A percentile compares a stretch with the other conserved stretches of the same genome.
Conservation (phyloP, 306 rosid genomes). For the Boehmeria nivea region DNA sequence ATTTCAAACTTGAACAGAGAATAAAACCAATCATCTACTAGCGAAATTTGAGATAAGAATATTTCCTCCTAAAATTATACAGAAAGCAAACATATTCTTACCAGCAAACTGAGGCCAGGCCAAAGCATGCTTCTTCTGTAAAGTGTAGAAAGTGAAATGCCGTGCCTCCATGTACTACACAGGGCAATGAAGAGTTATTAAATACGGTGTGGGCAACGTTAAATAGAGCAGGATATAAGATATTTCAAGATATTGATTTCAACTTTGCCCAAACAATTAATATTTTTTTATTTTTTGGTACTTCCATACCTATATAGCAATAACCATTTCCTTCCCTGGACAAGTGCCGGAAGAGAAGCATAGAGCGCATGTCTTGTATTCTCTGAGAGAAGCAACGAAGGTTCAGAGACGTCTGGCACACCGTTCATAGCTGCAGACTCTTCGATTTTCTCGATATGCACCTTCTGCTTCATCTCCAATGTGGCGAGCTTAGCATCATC, state of each 20-base stretch:
- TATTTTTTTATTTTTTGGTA: too few relatives aligned
- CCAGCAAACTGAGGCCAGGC: slow-evolving; percentile 92
- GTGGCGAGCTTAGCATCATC: slow-evolving; percentile 30
- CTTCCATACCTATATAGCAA: slow-evolving; percentile 63
- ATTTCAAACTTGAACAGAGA: background rate
- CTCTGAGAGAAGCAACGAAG: slow-evolving; percentile 66
- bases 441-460: slow-evolving; percentile 25
- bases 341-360: slow-evolving; percentile 72
- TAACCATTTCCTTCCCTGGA: slow-evolving; percentile 91
- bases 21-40: background rate
- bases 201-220: background rate
- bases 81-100: slow-evolving; percentile 21
- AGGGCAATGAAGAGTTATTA: slow-evolving; percentile 8
- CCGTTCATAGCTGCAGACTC: slow-evolving; percentile 35
- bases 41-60: slow-evolving; percentile 10
- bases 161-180: slow-evolving; percentile 89
- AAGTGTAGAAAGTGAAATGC: slow-evolving; percentile 76
- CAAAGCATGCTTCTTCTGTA: slow-evolving; percentile 81
- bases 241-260: slow-evolving; percentile 5
- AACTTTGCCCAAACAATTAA: background rate
- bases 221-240: background rate
- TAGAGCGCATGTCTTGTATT: slow-evolving; percentile 46
- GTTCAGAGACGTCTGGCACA: slow-evolving; percentile 64
- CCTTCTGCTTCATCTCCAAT: slow-evolving; percentile 61
- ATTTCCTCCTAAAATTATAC: slow-evolving; percentile 1